phyloP scores from a whole-genome alignment of 441 rosid genomes.

The Eruca vesicaria region DNA sequence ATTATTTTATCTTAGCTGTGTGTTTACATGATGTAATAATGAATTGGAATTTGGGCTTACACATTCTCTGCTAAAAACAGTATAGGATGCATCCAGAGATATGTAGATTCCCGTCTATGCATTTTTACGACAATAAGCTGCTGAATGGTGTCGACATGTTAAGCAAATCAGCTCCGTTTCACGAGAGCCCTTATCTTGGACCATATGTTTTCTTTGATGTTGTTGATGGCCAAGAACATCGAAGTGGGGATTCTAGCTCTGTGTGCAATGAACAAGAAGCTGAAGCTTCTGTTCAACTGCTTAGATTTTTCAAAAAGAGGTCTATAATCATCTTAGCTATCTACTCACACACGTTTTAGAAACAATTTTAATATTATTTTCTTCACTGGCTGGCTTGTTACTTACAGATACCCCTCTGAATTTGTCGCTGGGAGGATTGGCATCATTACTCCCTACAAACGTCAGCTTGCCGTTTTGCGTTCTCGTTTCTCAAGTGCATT shows the following conservation, averaged over 20 bases:
- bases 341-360: background rate
- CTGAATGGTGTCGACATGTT: constrained; percentile 77
- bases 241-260: constrained; percentile 72
- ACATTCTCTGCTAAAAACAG: constrained; percentile 49
- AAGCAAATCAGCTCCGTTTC: constrained; percentile 73
- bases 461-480: constrained; percentile 82
- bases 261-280: constrained; percentile 85
- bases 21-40: background rate
- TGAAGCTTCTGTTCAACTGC: constrained; percentile 87
- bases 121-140: constrained; percentile 84
- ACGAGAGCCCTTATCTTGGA: constrained; percentile 62
- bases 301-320: constrained; percentile 76
- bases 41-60: constrained; percentile 25
- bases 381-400: constrained; percentile 16
- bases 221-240: constrained; percentile 81
- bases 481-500: constrained; percentile 71
- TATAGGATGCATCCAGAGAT: constrained; percentile 99
- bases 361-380: background rate
- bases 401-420: constrained; percentile 73
- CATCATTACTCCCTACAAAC: constrained; percentile 88
- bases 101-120: constrained; percentile 83
- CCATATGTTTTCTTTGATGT: constrained; percentile 88
- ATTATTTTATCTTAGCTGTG: background rate
- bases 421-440: constrained; percentile 85
- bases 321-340: constrained; percentile 17